Evolutionary conservation across 2,329 filamentous ascomycete species (phyloP), one percentile per base, ranked within the genome.

Genomic region (Blastomyces parvus): DNA sequence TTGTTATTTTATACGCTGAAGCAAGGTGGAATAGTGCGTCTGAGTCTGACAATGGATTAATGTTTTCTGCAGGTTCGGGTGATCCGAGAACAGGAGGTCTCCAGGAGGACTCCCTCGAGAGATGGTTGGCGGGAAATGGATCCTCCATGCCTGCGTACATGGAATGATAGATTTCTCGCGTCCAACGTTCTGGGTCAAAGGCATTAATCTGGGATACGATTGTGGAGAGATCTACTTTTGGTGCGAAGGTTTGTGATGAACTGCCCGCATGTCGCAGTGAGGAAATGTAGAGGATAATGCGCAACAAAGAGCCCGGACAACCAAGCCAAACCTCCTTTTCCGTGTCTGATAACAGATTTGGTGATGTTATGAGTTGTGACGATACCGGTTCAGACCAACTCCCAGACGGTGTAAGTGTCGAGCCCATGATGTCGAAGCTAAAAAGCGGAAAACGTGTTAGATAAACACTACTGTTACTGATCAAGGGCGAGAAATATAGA

Each of bases 351-450:
- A 74, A 73, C 22, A 77, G 72, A 36, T 73, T 70, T 7, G 70
- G 67, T 14, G 74, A 70, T 14, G 71, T 73, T 72, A 75, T 76
- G 38, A 70, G 66, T 13, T 72, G 70, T 60, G 73, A 72, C 63
- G 75, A 76, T 62, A 77, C 74, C 4, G 75, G 75, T 55, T 70
- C 74, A 0, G 75, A 74, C 30, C 77, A 72, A 19, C 71, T 71
- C 17, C 75, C 75, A 6, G 75, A 74, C 33, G 74, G 71, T 13
- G 74, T 74, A 38, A 77, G 74, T 1, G 75, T 77, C 8, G 75
- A 76, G 25, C 75, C 75, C 75, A 77, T 77, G 30, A 77, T 74
- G 64, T 77, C 74, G 64, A 76, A 74, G 60, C 74, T 75, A 57
- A 46, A 19, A 42, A 25, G n/a, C n/a, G n/a, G 7, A 33, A 42